Percentiles rank a stretch among this genome's conserved stretches.
These are phyloP conservation scores for Aspergillus pseudoviridinutans DNA, from an alignment of 2,329 filamentous ascomycete species.

Conservation along the genomic window DNA sequence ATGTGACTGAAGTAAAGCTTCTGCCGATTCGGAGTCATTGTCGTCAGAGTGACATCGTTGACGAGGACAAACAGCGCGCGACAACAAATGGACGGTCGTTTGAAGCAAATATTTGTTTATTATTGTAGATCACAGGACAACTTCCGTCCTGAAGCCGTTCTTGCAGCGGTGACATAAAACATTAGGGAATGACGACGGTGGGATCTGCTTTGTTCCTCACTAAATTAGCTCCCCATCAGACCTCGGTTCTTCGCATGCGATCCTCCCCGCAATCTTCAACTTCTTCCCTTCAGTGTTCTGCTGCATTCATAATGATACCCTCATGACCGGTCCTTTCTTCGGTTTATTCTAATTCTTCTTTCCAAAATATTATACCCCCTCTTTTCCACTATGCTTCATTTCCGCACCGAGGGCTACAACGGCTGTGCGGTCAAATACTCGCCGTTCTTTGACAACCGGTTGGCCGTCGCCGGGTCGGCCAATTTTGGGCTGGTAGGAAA, in stretches of 20 bases:
- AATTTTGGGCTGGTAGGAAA: constrained; percentile 98
- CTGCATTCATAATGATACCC: not conserved
- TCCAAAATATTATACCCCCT: constrained; percentile 7
- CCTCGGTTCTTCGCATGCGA: constrained; percentile 20
- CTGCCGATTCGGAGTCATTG: not conserved
- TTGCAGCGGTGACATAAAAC: not conserved
- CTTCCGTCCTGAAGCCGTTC: not conserved
- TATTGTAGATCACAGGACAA: not conserved
- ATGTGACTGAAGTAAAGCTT: not conserved
- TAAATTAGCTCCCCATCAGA: constrained; percentile 1
- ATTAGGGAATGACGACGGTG: not conserved
- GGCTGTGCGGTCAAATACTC: constrained; percentile 98
- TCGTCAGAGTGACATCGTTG: constrained; percentile 5
- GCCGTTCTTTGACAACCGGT: constrained; percentile 91
- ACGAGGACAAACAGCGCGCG: not conserved
- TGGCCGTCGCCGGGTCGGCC: constrained; percentile 84
- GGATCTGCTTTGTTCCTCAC: not conserved
- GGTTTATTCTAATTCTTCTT: not conserved
- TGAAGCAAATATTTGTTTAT: not conserved
- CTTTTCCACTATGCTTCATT: constrained; percentile 72
- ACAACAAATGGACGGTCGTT: not conserved
- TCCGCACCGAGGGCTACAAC: constrained; percentile 88
- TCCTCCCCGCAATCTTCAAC: constrained; percentile 22
- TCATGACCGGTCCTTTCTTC: constrained; percentile 5
- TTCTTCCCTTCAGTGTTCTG: constrained; percentile 5